Base-by-base conservation (phyloP, 2,329 filamentous ascomycete genomes). In the Phialophora tarda region DNA sequence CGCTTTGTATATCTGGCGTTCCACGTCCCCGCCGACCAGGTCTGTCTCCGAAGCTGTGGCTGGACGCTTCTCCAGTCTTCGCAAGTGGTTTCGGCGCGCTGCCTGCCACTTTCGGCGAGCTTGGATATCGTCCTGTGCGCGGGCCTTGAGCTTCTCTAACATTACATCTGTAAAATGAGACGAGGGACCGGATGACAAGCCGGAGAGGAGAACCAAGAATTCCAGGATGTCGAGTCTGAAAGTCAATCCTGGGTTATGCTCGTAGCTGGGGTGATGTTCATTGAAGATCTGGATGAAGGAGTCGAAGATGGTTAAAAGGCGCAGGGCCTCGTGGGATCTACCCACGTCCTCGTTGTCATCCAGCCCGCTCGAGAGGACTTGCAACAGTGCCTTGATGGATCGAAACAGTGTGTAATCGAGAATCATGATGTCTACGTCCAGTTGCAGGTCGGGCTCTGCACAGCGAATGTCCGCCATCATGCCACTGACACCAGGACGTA, bases 381-480 rank as follows among this genome's bases (percentile, higher is more conserved):
- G 53, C 21, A 73, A 56, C n/a, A 67, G 65, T 30, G 67, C 67
- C 54, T 67, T 53, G 41, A 62, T 67, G 1, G 71, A 65, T 23
- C 70, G 69, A 60, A 70, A 72, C 3, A 73, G 65, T 12, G 66
- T 62, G 65, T 74, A 74, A 32, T 74, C 72, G 17, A 74, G 53
- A 8, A 72, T 69, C 72, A 74, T 69, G 17, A 65, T 32, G 58
- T 74, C 71, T 21, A 72, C 70, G 51, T 74, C 72, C 21, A 71
- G 59, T 41, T 72, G 69, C 32, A 71, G 67, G 11, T 66, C 69
- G 12, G 69, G 60, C 30, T 73, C 62, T n/a, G 65, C 68, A 44
- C 68, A 67, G 34, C 70, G 67, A 28, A 66, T 71, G 62, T 72
- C 66, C 1, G 50, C 63, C 70, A 71, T 71, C 48, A 14, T 28